Conservation (phyloP, 176 grass and related monocot species). For the Zoysia pacifica region DNA sequence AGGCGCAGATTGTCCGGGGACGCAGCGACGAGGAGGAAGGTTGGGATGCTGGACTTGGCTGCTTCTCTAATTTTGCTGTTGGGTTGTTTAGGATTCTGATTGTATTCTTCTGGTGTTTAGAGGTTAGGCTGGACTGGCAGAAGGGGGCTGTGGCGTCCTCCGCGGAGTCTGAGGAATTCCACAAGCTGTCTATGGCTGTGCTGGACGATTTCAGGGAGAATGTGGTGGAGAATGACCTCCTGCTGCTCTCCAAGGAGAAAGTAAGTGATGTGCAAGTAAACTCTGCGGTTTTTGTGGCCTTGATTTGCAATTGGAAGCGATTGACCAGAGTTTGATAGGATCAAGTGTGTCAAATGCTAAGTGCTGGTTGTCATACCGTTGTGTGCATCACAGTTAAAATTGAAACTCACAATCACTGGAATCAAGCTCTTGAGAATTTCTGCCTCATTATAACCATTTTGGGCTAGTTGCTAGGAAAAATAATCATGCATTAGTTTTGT, state of each 20-base stretch:
- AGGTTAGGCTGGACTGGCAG: slow-evolving; percentile 66
- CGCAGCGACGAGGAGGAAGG: slow-evolving; percentile 68
- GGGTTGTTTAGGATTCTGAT: not conserved
- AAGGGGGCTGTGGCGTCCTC: slow-evolving; percentile 43
- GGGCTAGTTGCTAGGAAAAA: not conserved
- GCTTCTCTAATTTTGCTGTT: not conserved
- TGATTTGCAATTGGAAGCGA: not conserved
- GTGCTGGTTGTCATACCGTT: not conserved
- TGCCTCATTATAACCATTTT: not conserved
- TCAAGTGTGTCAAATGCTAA: not conserved
- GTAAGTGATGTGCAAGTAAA: slow-evolving; percentile 41
- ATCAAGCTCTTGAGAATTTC: not conserved
- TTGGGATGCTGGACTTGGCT: not conserved
- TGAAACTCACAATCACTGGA: not conserved
- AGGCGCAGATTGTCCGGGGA: slow-evolving; percentile 83
- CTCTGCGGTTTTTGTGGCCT: not conserved
- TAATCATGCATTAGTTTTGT: slow-evolving; percentile 16
- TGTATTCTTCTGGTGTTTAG: slow-evolving; percentile 35
- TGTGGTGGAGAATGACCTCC: slow-evolving; percentile 80
- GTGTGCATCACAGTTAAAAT: slow-evolving; percentile 1
- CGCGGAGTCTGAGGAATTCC: slow-evolving; percentile 73
- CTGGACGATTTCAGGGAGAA: slow-evolving; percentile 55
- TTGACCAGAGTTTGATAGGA: not conserved
- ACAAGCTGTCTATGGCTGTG: slow-evolving; percentile 65
- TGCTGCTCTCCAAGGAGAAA: slow-evolving; percentile 84